Percentiles rank a stretch among this genome's conserved stretches.
These are phyloP conservation scores for Beta lomatogona DNA, from an alignment of 179 eudicot genomes.

Conservation along the genomic window DNA sequence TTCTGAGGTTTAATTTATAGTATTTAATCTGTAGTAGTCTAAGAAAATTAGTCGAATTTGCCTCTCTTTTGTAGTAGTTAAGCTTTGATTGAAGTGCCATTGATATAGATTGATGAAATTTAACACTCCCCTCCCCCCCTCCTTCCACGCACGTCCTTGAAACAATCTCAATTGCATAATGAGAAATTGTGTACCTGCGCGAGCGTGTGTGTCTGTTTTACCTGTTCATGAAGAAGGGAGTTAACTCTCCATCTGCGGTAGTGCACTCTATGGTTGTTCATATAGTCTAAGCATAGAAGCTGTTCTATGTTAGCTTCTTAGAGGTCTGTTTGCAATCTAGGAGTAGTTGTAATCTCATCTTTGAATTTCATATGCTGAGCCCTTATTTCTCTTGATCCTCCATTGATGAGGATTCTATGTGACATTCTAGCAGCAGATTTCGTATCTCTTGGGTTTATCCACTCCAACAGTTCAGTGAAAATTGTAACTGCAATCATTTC, in stretches of 20 bases:
- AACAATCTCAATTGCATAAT: background rate
- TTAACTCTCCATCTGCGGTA: background rate
- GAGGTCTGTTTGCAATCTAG: too few relatives aligned
- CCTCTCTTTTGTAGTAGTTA: background rate
- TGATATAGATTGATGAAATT: background rate
- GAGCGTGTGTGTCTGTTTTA: background rate
- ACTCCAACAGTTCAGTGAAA: background rate
- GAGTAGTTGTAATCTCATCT: background rate
- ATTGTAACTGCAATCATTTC: background rate
- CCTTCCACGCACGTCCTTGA: too few relatives aligned
- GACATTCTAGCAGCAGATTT: slow-evolving; percentile 2
- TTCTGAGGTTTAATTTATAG: background rate
- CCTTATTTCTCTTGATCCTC: slow-evolving; percentile 14
- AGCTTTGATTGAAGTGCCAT: background rate
- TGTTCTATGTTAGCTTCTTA: background rate
- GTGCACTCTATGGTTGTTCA: background rate
- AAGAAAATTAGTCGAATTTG: background rate
- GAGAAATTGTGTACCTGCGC: background rate
- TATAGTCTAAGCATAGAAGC: slow-evolving; percentile 5
- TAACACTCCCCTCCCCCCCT: background rate
- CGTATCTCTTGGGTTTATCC: background rate
- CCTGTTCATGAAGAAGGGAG: slow-evolving; percentile 12
- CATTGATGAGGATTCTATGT: background rate
- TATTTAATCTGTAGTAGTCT: background rate
- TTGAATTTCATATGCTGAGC: background rate